phyloP scores from a whole-genome alignment of 73 alveolate genomes.

The Paramecium sexaurelia region DNA sequence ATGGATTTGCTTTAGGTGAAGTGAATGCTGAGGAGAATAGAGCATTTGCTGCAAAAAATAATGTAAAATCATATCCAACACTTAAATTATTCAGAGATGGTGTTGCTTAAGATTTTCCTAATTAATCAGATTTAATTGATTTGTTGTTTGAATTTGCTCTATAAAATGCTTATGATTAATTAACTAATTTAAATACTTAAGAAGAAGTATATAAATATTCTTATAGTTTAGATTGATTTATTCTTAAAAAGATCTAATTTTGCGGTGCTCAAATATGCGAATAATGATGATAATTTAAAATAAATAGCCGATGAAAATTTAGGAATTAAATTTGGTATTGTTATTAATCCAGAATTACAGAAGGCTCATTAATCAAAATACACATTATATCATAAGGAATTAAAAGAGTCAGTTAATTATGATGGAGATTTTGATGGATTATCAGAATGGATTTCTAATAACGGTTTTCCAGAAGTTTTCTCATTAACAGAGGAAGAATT shows the following conservation, averaged over 20 bases:
- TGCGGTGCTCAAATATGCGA: neutral
- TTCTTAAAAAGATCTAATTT: slow-evolving; percentile 27
- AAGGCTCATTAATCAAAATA: neutral
- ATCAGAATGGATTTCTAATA: neutral
- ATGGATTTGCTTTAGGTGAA: slow-evolving; percentile 33
- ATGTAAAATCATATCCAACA: slow-evolving; percentile 14
- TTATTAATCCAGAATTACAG: neutral
- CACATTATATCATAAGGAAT: neutral
- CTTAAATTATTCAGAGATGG: neutral
- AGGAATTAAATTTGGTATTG: neutral
- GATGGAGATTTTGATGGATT: neutral
- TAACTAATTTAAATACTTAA: neutral
- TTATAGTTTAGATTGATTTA: neutral
- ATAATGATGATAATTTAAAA: slow-evolving; percentile 2
- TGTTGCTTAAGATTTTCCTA: neutral
- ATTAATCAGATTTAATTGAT: neutral
- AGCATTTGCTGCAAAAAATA: neutral
- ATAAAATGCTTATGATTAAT: neutral
- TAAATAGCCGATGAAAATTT: neutral
- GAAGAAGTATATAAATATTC: neutral
- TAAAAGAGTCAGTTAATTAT: neutral
- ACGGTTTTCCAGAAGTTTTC: neutral
- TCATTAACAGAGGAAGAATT: slow-evolving; percentile 49
- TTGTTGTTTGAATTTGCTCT: slow-evolving; percentile 14
- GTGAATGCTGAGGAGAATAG: neutral